These are phyloP conservation scores for Corymbia calophylla DNA, from an alignment of 441 rosid genomes.

Conservation along the genomic window DNA sequence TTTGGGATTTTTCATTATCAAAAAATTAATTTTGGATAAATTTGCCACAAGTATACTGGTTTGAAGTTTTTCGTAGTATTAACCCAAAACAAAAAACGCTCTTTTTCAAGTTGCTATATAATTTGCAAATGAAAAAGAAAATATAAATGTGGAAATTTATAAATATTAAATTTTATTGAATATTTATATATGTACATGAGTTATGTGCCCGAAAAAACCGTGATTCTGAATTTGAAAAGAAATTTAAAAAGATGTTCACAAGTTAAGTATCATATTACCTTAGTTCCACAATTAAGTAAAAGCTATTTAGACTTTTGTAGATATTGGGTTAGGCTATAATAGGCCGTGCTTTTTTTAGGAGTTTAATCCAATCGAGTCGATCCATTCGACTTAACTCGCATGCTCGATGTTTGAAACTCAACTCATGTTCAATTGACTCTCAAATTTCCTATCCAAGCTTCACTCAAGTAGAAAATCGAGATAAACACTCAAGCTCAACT, in stretches of 20 bases:
- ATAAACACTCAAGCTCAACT: not conserved
- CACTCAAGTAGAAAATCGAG: not conserved
- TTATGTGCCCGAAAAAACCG: not conserved
- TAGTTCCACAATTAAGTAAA: not conserved
- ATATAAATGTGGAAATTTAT: too few relatives aligned
- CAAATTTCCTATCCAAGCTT: not conserved
- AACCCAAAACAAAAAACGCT: not conserved
- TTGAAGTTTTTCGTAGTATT: too few relatives aligned
- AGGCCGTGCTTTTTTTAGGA: not conserved
- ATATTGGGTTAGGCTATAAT: not conserved
- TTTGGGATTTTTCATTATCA: too few relatives aligned
- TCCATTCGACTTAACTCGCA: rapidly evolving
- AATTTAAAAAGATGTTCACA: not conserved
- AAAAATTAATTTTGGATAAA: too few relatives aligned
- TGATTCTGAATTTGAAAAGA: not conserved
- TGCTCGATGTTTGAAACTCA: not conserved
- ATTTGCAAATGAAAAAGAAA: not conserved
- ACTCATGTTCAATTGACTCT: not conserved
- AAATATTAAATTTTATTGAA: not conserved
- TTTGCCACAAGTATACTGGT: too few relatives aligned
- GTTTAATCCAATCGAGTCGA: not conserved
- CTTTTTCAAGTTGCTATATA: not conserved
- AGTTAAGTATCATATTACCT: not conserved
- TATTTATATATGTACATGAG: not conserved
- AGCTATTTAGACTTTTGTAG: not conserved